phyloP scores from a whole-genome alignment of 345 rosid species.

The Ceriops tagal region DNA sequence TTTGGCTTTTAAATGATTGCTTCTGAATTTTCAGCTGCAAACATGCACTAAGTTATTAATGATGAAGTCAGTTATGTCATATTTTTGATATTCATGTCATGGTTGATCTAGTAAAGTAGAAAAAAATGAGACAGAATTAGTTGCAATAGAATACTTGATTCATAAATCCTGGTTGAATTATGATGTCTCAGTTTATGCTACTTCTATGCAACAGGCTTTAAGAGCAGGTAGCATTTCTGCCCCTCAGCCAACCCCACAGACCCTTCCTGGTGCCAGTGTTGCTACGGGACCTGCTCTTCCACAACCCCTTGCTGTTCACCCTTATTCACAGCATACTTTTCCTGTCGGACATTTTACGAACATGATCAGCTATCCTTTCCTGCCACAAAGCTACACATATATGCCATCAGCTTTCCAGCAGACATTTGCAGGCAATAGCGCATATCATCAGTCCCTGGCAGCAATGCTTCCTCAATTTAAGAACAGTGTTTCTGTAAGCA shows the following conservation, averaged over 20 bases:
- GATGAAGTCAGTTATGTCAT: neutral
- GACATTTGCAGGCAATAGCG: slow-evolving; percentile 66
- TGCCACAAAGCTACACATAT: slow-evolving; percentile 89
- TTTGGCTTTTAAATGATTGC: neutral
- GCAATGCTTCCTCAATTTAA: slow-evolving; percentile 87
- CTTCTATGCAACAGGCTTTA: slow-evolving; percentile 43
- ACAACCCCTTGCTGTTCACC: slow-evolving; percentile 86
- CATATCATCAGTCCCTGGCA: slow-evolving; percentile 85
- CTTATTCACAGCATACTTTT: slow-evolving; percentile 82
- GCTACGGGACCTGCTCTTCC: slow-evolving; percentile 80
- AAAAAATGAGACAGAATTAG: neutral
- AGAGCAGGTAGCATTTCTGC: slow-evolving; percentile 60
- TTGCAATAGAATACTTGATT: neutral
- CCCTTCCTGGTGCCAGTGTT: slow-evolving; percentile 49
- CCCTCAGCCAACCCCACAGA: slow-evolving; percentile 66
- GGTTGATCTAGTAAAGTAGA: neutral
- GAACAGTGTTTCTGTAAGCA: slow-evolving; percentile 67
- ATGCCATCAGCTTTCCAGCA: slow-evolving; percentile 96
- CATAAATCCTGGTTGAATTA: neutral
- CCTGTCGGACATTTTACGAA: slow-evolving; percentile 81
- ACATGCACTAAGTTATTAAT: neutral
- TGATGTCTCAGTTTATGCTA: neutral
- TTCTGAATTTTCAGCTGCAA: neutral
- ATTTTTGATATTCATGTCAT: neutral
- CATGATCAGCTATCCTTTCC: slow-evolving; percentile 79